These are phyloP conservation scores for Arachis hypogaea DNA, from an alignment of 306 rosid species.

Conservation along the genomic window DNA sequence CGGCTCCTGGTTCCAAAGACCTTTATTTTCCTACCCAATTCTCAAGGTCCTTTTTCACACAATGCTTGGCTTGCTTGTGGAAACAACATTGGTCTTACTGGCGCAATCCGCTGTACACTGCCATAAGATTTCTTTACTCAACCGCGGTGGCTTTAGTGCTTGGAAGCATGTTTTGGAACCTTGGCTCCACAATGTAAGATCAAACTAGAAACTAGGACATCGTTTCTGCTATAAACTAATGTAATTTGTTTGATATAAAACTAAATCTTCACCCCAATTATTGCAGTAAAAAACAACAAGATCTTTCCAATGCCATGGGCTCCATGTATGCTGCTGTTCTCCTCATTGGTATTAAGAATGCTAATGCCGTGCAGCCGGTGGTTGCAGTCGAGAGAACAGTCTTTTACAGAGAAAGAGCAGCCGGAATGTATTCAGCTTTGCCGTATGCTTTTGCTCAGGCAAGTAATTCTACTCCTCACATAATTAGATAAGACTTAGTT, in stretches of 20 bases:
- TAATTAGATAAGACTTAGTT: neutral
- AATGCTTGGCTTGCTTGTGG: conserved; percentile 68
- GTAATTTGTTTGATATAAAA: conserved; percentile 22
- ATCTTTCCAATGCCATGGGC: conserved; percentile 63
- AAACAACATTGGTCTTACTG: conserved; percentile 70
- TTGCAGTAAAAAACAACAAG: conserved; percentile 45
- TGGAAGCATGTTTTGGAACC: conserved; percentile 73
- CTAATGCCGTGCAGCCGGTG: conserved; percentile 52
- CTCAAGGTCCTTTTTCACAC: conserved; percentile 51
- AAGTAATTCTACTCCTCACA: conserved; percentile 9
- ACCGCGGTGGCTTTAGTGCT: conserved; percentile 42
- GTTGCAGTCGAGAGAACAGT: conserved; percentile 56
- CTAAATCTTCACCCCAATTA: conserved; percentile 8
- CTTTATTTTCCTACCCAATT: conserved; percentile 51
- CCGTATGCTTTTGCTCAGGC: conserved; percentile 70
- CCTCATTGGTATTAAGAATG: conserved; percentile 53
- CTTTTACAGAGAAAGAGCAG: conserved; percentile 64
- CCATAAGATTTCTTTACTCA: conserved; percentile 48
- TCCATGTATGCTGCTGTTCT: conserved; percentile 68
- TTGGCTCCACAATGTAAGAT: conserved; percentile 67
- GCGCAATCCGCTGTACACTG: conserved; percentile 62
- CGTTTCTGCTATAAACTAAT: conserved; percentile 26
- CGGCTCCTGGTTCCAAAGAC: conserved; percentile 56
- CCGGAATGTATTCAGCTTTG: conserved; percentile 69
- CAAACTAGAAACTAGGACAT: conserved; percentile 3